Conservation (phyloP, 441 rosid genomes). For the Rhodomyrtus psidioides region DNA sequence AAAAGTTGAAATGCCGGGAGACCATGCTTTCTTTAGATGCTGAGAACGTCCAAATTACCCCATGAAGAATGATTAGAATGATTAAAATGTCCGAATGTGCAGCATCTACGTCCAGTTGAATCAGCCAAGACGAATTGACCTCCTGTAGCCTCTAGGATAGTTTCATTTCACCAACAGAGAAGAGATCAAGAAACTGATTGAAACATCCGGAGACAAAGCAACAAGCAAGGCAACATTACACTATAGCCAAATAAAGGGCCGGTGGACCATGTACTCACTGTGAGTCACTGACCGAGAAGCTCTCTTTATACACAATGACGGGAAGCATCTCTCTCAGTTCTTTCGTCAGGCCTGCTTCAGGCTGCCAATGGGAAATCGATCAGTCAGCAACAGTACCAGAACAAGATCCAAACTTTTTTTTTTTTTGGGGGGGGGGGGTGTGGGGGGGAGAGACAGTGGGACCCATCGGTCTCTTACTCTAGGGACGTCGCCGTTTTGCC, state of each 20-base stretch:
- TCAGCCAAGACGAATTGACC: not conserved
- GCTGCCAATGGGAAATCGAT: conserved; percentile 20
- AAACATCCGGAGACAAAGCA: not conserved
- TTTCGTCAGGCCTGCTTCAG: conserved; percentile 69
- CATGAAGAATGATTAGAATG: not conserved
- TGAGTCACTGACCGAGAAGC: conserved; percentile 67
- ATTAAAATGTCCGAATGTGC: not conserved
- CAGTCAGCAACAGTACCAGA: not conserved
- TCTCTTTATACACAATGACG: conserved; percentile 62
- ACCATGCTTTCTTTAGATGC: not conserved
- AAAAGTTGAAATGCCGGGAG: not conserved
- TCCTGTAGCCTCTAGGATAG: not conserved
- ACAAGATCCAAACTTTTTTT: not conserved
- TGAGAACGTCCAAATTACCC: not conserved
- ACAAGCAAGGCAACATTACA: not conserved
- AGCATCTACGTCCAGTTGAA: not conserved
- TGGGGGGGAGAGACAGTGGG: not conserved
- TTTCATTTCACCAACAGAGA: not conserved
- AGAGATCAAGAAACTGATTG: not conserved
- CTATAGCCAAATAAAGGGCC: not conserved
- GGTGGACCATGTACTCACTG: conserved; percentile 33
- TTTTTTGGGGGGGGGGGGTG: too few relatives aligned
- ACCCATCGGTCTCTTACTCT: conserved; percentile 20
- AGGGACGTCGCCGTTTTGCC: conserved; percentile 3
- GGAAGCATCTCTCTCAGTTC: conserved; percentile 93